These are phyloP conservation scores for Datura wrightii DNA, from an alignment of 257 asterid genomes.

Conservation along the genomic window DNA sequence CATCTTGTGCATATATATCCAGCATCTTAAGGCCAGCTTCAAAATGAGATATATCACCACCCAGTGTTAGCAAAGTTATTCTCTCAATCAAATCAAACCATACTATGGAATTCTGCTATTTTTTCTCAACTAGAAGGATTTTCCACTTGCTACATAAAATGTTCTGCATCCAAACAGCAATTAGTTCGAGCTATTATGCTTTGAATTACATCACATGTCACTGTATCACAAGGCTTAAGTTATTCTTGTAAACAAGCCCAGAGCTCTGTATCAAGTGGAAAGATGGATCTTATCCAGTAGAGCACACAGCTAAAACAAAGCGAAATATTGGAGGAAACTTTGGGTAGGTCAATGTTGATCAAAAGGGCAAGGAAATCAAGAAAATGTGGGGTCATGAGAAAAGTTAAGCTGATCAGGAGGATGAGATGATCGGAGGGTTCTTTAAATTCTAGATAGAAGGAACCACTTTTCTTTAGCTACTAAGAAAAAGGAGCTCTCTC, in stretches of 20 bases:
- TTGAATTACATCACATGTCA: not conserved
- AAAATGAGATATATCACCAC: slow-evolving; percentile 8
- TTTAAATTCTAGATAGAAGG: not conserved
- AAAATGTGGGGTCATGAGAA: slow-evolving; percentile 9
- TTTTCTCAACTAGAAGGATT: not conserved
- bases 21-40: slow-evolving; percentile 25
- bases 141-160: slow-evolving; percentile 9
- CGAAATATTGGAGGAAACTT: slow-evolving; percentile 14
- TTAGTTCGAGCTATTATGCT: not conserved
- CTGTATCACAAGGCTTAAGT: not conserved
- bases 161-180: not conserved
- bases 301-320: not conserved
- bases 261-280: slow-evolving; percentile 1
- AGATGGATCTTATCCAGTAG: slow-evolving; percentile 9
- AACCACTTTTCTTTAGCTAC: not conserved
- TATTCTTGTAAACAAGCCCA: not conserved
- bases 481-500: not conserved
- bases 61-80: not conserved
- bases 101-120: not conserved
- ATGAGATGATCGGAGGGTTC: slow-evolving; percentile 11
- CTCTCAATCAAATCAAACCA: slow-evolving; percentile 22
- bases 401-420: not conserved
- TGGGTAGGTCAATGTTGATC: not conserved
- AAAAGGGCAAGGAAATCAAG: not conserved
- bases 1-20: not conserved